A percentile compares a stretch with the other conserved stretches of the same genome.
Evolutionary conservation across 169 alveolate species (phyloP).

Genomic region (Cryptosporidium ubiquitum): DNA sequence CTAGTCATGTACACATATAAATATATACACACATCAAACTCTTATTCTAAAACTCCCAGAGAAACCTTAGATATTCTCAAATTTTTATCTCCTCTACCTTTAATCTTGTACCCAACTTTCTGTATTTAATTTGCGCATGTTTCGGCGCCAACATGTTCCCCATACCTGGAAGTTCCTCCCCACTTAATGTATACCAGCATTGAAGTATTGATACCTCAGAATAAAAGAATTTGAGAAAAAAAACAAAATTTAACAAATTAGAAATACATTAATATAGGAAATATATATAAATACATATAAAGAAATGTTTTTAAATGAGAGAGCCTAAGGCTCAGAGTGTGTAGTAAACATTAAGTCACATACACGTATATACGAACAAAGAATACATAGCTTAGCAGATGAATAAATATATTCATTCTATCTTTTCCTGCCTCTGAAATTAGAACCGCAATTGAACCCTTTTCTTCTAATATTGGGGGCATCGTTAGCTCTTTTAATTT

Average conservation of each 20-base stretch:
- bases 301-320: not conserved
- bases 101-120: not conserved
- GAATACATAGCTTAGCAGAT: not conserved
- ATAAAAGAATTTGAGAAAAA: not conserved
- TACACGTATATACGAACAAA: not conserved
- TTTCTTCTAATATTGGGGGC: not conserved
- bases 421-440: not conserved
- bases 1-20: not conserved
- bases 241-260: not conserved
- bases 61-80: not conserved
- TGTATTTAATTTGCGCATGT: slow-evolving; percentile 37
- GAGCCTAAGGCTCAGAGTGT: not conserved
- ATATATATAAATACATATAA: not conserved
- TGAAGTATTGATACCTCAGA: not conserved
- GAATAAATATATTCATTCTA: not conserved
- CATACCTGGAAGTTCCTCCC: slow-evolving; percentile 34
- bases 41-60: not conserved
- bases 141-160: slow-evolving; percentile 60
- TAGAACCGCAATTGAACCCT: not conserved
- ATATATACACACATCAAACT: slow-evolving; percentile 8
- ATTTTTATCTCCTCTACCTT: not conserved
- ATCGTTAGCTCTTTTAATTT: not conserved
- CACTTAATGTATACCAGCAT: slow-evolving; percentile 2
- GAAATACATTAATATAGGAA: not conserved
- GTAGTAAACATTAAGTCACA: not conserved